Evolutionary conservation across 2,329 filamentous ascomycete species (phyloP), one percentile per base, ranked within the genome.

Genomic region (Chrysoporthe deuterocubensis): DNA sequence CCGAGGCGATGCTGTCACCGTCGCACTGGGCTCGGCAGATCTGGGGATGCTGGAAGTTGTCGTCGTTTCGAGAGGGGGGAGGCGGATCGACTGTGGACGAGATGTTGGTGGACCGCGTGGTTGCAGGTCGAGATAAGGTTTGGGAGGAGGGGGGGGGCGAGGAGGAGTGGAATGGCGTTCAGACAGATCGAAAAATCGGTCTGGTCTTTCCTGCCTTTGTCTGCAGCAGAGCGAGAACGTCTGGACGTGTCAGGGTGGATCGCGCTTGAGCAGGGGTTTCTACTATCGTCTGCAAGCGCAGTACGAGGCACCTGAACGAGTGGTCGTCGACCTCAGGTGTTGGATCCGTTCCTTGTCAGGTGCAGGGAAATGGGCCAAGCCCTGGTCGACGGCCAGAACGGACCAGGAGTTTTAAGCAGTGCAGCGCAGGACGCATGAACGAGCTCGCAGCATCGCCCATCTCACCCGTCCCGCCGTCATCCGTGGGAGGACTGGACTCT

Each of bases 81-180:
- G 37, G 9, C 21, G 50, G 50, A 54, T 54, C 50, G 13, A 16
- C 32, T 16, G 50, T 26, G 50, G 32, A 34, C 26, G 32, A 54
- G 50, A 54, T 14, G 26, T 54, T 54, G 50, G 50, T 54, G 26
- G 50, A 54, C 50, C 50, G 50, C 54, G 54, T 40, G 34, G 34
- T 57, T 40, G 46, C 44, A 26, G 34, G 48, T 66, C 58, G 58
- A 61, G 56, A 62, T 66, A 66, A 62, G 57, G 54, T 61, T 61
- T 65, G 14, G 64, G 57, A 43, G 32, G 63, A 14, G 21, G 56
- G 21, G 56, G 18, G 34, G 34, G 26, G 26, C 26, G 26, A 26
- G 26, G 26, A 26, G 26, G 26, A 26, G 26, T 26, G 26, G 26
- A 26, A 26, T 37, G 54, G 46, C 5, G 57, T 46, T 37, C 56